Evolutionary conservation across 768 basidiomycete genomes (phyloP), one percentile per base, ranked within the genome.

Genomic region (Boletellus ananiceps): DNA sequence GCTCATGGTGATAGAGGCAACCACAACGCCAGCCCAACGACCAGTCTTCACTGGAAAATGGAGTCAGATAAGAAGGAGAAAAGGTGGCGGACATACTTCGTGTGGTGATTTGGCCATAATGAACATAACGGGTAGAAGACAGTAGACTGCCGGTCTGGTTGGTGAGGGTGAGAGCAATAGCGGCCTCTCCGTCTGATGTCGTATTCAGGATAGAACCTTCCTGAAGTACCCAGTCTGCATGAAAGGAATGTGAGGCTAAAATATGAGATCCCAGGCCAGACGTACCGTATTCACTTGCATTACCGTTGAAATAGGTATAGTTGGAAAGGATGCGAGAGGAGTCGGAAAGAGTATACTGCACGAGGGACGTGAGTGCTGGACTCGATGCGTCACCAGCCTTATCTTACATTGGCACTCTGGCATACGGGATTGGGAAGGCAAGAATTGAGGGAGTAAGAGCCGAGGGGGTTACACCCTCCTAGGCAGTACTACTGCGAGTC

Each of bases 1-100:
- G 57, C 79, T 81, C 90, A 92, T 92, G 5, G 84, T 86, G 59
- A 90, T 88, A 69, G 86, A 87, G 8, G 91, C 90, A 1, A 85
- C 84, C 46, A 94, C 85, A 7, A 93, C 83, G 31, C 90, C 90
- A 15, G 64, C 75, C 88, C 87, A 90, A 49, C 80, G 78, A 36
- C 86, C 81, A 1, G 88, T 85, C 70, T 89, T 90, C 56, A 89
- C 85, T 86, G 57, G 15, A 39, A 12, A 25, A 16, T 2, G 12
- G 4, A 16, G 37, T 55, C n/a, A 51, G 25, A 21, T 25, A 19
- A 19, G 36, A 36, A 5, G 13, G n/a, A 27, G 8, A 5, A 25
- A 21, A 5, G 14, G 11, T 1, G 4, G 16, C 16, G 39, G 6
- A 52, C 71, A 27, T 57, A 88, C 85, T 51, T 47, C 70, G 76